A percentile compares a stretch with the other conserved stretches of the same genome.
These are phyloP conservation scores for Fusarium sp. DNA, from an alignment of 2,329 filamentous ascomycete genomes.

Conservation along the genomic window DNA sequence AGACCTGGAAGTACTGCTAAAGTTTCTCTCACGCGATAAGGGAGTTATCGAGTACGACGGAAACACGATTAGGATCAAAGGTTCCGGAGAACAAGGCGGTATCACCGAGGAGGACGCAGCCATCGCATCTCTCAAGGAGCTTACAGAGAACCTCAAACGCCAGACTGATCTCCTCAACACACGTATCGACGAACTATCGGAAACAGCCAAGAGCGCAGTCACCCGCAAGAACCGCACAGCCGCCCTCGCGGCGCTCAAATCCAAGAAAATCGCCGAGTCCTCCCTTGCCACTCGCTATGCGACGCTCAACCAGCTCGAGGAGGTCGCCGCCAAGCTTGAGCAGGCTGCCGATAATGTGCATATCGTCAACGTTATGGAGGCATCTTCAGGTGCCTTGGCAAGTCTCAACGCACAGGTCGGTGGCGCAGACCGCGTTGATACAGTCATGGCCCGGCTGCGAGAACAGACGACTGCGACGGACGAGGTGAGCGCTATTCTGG, in stretches of 20 bases:
- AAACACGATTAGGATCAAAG: conserved; percentile 81
- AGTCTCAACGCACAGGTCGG: conserved; percentile 83
- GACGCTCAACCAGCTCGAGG: conserved; percentile 85
- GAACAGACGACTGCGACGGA: conserved; percentile 87
- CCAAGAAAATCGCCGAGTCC: conserved; percentile 85
- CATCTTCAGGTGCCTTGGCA: conserved; percentile 79
- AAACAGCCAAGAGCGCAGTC: conserved; percentile 79
- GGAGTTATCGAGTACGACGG: conserved; percentile 71
- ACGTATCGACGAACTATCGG: conserved; percentile 76
- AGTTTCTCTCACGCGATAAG: conserved; percentile 79
- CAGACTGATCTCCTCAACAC: conserved; percentile 77
- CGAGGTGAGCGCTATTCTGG: conserved; percentile 84
- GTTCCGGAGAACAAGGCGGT: conserved; percentile 60
- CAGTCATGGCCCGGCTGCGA: conserved; percentile 80
- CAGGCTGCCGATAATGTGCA: conserved; percentile 88
- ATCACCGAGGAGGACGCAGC: conserved; percentile 86
- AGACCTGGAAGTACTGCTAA: conserved; percentile 79
- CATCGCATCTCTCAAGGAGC: conserved; percentile 85
- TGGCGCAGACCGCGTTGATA: conserved; percentile 80
- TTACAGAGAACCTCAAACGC: conserved; percentile 81
- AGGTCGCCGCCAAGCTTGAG: conserved; percentile 86
- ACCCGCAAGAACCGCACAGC: conserved; percentile 79
- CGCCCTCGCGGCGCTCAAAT: conserved; percentile 84
- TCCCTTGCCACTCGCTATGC: conserved; percentile 80
- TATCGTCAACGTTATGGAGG: conserved; percentile 86